Conservation (phyloP, 2,329 filamentous ascomycete genomes). For the Plenodomus tracheiphilus region DNA sequence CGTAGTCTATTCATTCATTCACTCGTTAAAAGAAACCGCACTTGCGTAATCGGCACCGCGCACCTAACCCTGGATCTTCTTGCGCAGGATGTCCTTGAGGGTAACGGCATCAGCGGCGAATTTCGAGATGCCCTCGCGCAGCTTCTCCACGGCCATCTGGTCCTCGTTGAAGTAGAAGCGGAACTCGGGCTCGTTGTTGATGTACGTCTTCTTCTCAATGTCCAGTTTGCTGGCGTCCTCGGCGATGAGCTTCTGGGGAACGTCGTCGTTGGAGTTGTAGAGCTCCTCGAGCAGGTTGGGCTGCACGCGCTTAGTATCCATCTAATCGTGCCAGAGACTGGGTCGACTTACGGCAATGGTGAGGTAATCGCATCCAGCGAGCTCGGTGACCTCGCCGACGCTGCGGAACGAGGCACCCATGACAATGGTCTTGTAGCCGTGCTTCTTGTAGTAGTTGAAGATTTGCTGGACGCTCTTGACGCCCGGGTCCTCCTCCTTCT, state of each 20-base stretch:
- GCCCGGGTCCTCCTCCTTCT: constrained; percentile 88
- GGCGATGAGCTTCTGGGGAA: constrained; percentile 92
- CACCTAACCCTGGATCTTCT: constrained; percentile 68
- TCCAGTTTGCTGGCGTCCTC: constrained; percentile 66
- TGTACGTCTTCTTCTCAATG: constrained; percentile 87
- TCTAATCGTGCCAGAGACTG: neutral
- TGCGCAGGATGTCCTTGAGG: constrained; percentile 87
- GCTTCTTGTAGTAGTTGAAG: constrained; percentile 99
- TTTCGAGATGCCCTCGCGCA: constrained; percentile 98
- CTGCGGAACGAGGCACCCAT: constrained; percentile 99
- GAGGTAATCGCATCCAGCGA: constrained; percentile 97
- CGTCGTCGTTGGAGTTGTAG: constrained; percentile 75
- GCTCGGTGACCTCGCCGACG: constrained; percentile 94
- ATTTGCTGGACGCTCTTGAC: constrained; percentile 91
- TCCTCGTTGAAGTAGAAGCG: constrained; percentile 99
- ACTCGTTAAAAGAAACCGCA: neutral
- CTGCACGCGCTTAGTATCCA: constrained; percentile 48
- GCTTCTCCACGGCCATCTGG: constrained; percentile 98
- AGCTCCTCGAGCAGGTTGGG: constrained; percentile 94
- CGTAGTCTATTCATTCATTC: neutral
- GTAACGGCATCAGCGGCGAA: constrained; percentile 95
- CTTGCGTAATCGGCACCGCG: neutral
- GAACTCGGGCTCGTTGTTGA: constrained; percentile 87
- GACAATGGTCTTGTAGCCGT: constrained; percentile 97
- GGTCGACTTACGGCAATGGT: constrained; percentile 80